Evolutionary conservation across 2,329 filamentous ascomycete genomes (phyloP), one percentile per base, ranked within the genome.

Genomic region (Paramyrothecium roridum): DNA sequence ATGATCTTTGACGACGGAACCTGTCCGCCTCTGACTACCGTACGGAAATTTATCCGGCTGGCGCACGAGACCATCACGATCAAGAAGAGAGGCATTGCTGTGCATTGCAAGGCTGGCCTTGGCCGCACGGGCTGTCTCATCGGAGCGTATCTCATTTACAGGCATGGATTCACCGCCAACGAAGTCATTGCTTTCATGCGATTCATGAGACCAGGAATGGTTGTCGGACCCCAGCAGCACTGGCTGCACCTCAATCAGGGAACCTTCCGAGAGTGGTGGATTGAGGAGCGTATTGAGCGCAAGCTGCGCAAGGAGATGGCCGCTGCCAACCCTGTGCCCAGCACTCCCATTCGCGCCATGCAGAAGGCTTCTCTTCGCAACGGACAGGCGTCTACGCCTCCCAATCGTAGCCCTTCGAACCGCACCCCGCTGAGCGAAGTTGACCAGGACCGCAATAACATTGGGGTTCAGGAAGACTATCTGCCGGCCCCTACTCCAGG

Each of bases 1-100:
- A 99, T 99, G 95, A 98, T 99, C 67, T 99, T 99, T 68, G 95
- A 98, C 67, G 95, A 99, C 65, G 95, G 95, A 61, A 99, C 95
- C 3, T 99, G 95, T 71, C 95, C 95, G 21, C 87, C 91, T 2
- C 79, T 99, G 52, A 85, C 85, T 19, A 87, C 93, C n/a, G 95
- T 99, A 26, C 87, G 91, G 63, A 93, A 93, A 70, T 99, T 99
- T 71, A 93, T 99, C 72, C 91, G 91, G 63, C 81, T 99, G 56
- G 93, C 95, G 1, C 95, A 98, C 68, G 90, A 96, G 69, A 96
- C 89, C 74, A 99, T 99, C 67, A 93, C 88, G 1, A 82, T 93
- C 52, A 90, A 89, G 76, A 91, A 93, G 75, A 93, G 92, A 81
- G 90, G 88, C 48, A 97, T 99, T 61, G 95, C 95, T 4, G 95